These are phyloP conservation scores for Eucalyptus viminalis DNA, from an alignment of 345 rosid genomes.

Conservation along the genomic window DNA sequence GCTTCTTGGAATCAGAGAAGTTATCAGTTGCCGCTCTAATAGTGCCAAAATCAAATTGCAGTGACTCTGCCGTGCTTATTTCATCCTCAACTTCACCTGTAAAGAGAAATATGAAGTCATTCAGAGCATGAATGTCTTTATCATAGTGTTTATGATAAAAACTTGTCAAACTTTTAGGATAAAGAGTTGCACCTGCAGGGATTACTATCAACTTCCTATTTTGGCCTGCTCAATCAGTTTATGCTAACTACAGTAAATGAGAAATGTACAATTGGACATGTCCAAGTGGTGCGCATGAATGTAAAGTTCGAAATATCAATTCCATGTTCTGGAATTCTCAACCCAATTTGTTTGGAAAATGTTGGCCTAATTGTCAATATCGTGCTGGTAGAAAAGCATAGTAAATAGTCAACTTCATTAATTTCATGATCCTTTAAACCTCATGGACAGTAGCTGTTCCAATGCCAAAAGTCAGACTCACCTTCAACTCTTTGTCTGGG, in stretches of 20 bases:
- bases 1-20: conserved; percentile 9
- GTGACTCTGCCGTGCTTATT: neutral
- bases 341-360: neutral
- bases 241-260: neutral
- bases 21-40: neutral
- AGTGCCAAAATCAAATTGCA: conserved; percentile 1
- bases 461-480: neutral
- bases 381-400: neutral
- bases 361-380: neutral
- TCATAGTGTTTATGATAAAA: neutral
- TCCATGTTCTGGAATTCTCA: neutral
- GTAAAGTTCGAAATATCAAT: neutral
- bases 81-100: neutral
- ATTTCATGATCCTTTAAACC: neutral
- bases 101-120: neutral
- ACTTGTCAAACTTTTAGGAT: neutral
- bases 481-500: neutral
- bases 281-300: neutral
- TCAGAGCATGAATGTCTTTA: neutral
- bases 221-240: neutral
- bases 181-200: neutral
- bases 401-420: neutral
- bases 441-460: neutral
- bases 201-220: neutral
- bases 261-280: neutral